These are phyloP conservation scores for Sporothrix globosa DNA, from an alignment of 2,329 filamentous ascomycete species.

Conservation along the genomic window DNA sequence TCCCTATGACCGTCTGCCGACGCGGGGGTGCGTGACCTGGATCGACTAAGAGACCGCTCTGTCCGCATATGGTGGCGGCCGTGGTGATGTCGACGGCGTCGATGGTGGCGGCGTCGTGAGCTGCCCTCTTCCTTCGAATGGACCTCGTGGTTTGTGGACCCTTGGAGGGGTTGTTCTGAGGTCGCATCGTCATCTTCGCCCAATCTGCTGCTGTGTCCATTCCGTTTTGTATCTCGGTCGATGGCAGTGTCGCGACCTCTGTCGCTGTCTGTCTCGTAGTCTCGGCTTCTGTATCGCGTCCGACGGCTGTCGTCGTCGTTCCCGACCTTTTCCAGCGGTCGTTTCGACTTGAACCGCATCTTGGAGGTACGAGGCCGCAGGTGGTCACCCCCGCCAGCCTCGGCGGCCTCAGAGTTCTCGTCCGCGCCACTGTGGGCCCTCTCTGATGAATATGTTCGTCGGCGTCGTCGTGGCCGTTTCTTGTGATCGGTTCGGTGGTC, in stretches of 20 bases:
- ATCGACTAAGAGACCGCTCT: not conserved
- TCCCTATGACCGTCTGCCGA: not conserved
- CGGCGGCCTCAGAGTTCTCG: not conserved
- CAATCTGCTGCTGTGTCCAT: not conserved
- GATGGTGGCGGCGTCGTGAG: constrained; percentile 6
- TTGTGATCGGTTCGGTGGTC: constrained; percentile 13
- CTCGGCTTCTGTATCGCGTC: constrained; percentile 27
- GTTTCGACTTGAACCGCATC: not conserved
- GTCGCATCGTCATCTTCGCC: not conserved
- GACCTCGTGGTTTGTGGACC: not conserved
- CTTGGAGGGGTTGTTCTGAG: not conserved
- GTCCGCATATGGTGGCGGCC: not conserved
- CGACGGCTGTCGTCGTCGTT: constrained; percentile 10
- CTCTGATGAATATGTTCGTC: constrained; percentile 1
- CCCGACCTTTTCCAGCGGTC: not conserved
- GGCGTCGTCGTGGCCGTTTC: constrained; percentile 17
- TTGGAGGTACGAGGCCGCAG: not conserved
- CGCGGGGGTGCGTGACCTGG: not conserved
- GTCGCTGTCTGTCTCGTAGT: constrained; percentile 14
- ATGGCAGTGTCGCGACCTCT: not conserved
- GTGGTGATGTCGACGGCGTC: constrained; percentile 10
- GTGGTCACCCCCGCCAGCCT: not conserved
- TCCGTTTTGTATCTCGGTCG: not conserved
- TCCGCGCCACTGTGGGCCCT: not conserved
- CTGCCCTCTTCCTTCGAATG: not conserved